Base-by-base conservation (phyloP, 345 rosid genomes). In the Geranium rotundifolium region DNA sequence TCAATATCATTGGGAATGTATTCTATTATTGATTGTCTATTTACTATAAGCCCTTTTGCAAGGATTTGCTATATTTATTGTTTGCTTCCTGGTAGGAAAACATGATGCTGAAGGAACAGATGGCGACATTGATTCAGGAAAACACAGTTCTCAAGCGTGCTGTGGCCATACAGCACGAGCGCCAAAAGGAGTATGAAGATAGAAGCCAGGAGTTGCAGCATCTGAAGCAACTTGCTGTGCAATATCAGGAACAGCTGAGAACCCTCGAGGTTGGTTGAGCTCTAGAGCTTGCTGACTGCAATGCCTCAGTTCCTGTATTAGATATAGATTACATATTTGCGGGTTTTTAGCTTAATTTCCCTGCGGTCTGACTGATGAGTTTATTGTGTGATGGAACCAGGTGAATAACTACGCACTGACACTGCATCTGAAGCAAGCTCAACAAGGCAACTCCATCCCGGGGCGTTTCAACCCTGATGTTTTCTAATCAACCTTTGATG, bases 201-300 rank as follows among this genome's bases (percentile, higher is more conserved):
- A 82, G 72, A 69, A 76, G 70, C 64, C 84, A 83, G 69, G 95
- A 89, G 64, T 61, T 89, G 74, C 86, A 87, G 79, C 87, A 81
- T 65, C 66, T 89, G 76, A 83, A 83, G 76, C 91, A 89, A 68
- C 63, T 89, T 65, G 82, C 83, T 15, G 62, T 88, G 63, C 95
- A 83, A 65, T 87, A 85, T 76, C 95, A 87, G 78, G 91, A 89
- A 34, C 96, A 89, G 64, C 12, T 89, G 79, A 85, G 90, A 75
- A 81, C 91, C 23, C 73, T 89, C 29, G 95, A 89, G 27, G 27
- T 23, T 23, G 95, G 96, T 88, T 20, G 72, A 67, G 65, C 63
- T 57, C 56, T 16, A 37, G 14, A 67, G 54, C 52, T 2, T 23
- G 27, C 27, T 23, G 27, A 23, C 46, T 37, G 46, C 46, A 23